A percentile compares a stretch with the other conserved stretches of the same genome.
Evolutionary conservation across 2,329 filamentous ascomycete genomes (phyloP).

Genomic region (Botrytis tulipae): DNA sequence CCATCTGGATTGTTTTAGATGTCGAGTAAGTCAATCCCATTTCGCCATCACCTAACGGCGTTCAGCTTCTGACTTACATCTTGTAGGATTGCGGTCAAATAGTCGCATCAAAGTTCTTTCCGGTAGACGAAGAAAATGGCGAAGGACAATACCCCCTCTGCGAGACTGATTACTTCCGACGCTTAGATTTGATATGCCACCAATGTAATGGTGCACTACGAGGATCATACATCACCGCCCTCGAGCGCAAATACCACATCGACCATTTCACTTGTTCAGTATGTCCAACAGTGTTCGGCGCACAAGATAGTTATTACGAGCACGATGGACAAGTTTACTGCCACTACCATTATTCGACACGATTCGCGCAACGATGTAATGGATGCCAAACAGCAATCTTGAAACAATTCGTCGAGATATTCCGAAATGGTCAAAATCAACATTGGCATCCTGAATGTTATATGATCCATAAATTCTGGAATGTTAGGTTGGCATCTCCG

Average conservation of each 20-base stretch:
- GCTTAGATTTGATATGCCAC: slow-evolving; percentile 85
- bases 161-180: slow-evolving; percentile 95
- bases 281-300: slow-evolving; percentile 95
- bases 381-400: slow-evolving; percentile 96
- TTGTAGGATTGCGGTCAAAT: slow-evolving; percentile 90
- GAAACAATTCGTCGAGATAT: slow-evolving; percentile 99
- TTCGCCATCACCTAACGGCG: neutral
- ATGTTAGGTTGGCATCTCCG: slow-evolving; percentile 67
- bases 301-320: slow-evolving; percentile 98
- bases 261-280: slow-evolving; percentile 98
- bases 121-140: slow-evolving; percentile 85
- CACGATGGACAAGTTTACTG: slow-evolving; percentile 96
- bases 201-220: slow-evolving; percentile 89
- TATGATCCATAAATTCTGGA: slow-evolving; percentile 99
- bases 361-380: slow-evolving; percentile 93
- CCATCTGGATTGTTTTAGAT: slow-evolving; percentile 97
- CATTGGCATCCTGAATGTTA: slow-evolving; percentile 99
- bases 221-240: slow-evolving; percentile 95
- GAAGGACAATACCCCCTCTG: slow-evolving; percentile 89
- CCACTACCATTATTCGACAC: slow-evolving; percentile 97
- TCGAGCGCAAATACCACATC: slow-evolving; percentile 98
- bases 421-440: slow-evolving; percentile 94
- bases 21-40: slow-evolving; percentile 60
- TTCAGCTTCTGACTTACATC: slow-evolving; percentile 27
- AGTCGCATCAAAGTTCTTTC: slow-evolving; percentile 98